Evolutionary conservation across 2,329 filamentous ascomycete genomes (phyloP).

Genomic region (Botrytis fabae): DNA sequence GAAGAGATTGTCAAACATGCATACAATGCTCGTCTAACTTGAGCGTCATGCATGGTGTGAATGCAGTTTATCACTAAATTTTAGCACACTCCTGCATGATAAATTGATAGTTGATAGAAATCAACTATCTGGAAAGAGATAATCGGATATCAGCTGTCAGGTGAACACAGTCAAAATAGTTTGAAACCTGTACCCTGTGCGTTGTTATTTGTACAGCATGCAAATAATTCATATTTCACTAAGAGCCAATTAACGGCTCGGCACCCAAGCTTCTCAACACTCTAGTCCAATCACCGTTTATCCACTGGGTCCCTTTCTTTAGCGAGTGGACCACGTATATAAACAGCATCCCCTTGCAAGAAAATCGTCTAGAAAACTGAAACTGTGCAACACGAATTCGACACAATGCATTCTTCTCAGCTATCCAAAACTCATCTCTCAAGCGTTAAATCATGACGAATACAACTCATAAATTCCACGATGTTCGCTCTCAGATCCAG

Average conservation of each 20-base stretch:
- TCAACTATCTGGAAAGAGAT: background rate
- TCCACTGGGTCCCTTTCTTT: constrained; percentile 14
- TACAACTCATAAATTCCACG: background rate
- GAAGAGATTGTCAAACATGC: background rate
- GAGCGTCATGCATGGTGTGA: background rate
- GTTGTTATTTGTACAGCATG: constrained; percentile 14
- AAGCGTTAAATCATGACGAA: constrained; percentile 8
- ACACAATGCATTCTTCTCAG: constrained; percentile 9
- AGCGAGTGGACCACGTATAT: constrained; percentile 24
- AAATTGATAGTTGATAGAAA: too few relatives aligned
- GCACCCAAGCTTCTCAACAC: background rate
- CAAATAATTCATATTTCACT: background rate
- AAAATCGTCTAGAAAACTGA: constrained; percentile 6
- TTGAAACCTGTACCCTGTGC: constrained; percentile 8
- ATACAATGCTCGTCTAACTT: background rate
- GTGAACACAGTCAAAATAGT: background rate
- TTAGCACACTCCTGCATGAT: background rate
- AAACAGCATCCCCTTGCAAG: constrained; percentile 14
- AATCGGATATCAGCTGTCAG: background rate
- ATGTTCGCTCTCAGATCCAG: background rate
- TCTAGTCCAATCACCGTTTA: constrained; percentile 13
- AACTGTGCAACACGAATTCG: background rate
- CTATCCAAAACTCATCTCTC: background rate
- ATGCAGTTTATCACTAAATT: background rate
- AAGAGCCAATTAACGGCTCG: background rate